These are phyloP conservation scores for Micractinium sp. DNA, from an alignment of 139 green algal genomes.

Conservation along the genomic window DNA sequence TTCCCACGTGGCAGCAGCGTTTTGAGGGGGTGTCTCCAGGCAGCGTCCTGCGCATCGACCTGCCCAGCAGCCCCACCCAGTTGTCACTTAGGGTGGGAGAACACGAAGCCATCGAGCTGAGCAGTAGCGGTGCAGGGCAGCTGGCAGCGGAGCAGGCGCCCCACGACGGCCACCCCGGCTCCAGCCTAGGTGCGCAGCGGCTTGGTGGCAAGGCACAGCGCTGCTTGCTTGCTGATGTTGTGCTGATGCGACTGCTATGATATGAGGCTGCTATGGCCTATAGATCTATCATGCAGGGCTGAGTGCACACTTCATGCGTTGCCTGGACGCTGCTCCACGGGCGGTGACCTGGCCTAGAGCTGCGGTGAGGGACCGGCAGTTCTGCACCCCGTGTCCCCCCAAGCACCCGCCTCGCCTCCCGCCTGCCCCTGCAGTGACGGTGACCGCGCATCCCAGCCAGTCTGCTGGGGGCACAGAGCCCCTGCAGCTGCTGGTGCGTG, in stretches of 20 bases:
- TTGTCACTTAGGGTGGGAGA: not conserved
- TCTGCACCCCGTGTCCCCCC: too few relatives aligned
- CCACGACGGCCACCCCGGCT: not conserved
- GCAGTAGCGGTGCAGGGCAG: not conserved
- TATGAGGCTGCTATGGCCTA: too few relatives aligned
- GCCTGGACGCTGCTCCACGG: too few relatives aligned
- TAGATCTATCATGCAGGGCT: too few relatives aligned
- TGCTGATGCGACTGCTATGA: not conserved
- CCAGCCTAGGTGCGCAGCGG: not conserved
- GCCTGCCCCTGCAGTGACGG: not conserved
- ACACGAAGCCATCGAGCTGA: constrained; percentile 31
- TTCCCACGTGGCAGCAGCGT: not conserved
- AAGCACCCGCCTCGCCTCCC: not conserved
- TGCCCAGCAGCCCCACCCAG: not conserved
- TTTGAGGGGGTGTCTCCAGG: constrained; percentile 2
- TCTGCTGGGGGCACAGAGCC: not conserved
- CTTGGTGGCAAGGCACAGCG: too few relatives aligned
- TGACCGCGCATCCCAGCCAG: not conserved
- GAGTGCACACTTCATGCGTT: not conserved
- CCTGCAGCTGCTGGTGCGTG: not conserved
- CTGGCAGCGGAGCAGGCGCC: not conserved
- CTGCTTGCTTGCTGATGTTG: too few relatives aligned
- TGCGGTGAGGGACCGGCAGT: not conserved
- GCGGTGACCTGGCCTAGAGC: not conserved
- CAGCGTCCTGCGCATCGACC: not conserved